Evolutionary conservation across 2,329 filamentous ascomycete species (phyloP), one percentile per base, ranked within the genome.

Genomic region (Exophiala aquamarina): DNA sequence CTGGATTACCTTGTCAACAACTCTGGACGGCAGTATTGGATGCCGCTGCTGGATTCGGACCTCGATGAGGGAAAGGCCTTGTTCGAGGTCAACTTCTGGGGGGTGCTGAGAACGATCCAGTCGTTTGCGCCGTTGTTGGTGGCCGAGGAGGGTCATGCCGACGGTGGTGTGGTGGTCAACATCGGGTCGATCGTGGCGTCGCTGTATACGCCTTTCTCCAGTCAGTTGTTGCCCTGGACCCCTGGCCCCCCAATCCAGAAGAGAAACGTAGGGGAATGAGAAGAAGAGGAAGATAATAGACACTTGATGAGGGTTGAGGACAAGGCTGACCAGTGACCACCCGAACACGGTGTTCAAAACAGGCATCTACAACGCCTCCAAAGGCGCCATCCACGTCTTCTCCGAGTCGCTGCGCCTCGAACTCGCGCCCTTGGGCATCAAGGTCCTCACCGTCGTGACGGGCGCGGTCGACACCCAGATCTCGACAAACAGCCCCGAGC

Each of bases 381-480:
- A 83, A 61, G 79, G 77, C 0, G 79, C 80, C 1, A 59, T 83
- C 17, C 78, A 82, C 59, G 67, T 71, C 1, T 83, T 78, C 61
- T 75, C 71, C 46, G 72, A 82, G 49, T 79, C 77, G 0, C 62
- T 82, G 34, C 72, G 80, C n/a, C 71, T 82, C 14, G 46, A 50
- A 19, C 20, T 49, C 17, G 52, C 49, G 4, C 57, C 57, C 14
- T 70, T 51, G 36, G 74, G 72, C 8, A 71, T 77, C 47, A 67
- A 71, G 29, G 72, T 81, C 19, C 72, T 71, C 42, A 74, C 77
- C 3, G 67, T 77, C 23, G 68, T 83, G 3, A 83, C 81, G 2
- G 81, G 81, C 7, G 79, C 79, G 7, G 79, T 84, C 20, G 73
- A 76, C 59, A 77, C 72, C 33, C 77, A 77, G 21, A 81, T 83